phyloP scores from a whole-genome alignment of 495 filamentous ascomycete species.

The Penicillium odoratum region DNA sequence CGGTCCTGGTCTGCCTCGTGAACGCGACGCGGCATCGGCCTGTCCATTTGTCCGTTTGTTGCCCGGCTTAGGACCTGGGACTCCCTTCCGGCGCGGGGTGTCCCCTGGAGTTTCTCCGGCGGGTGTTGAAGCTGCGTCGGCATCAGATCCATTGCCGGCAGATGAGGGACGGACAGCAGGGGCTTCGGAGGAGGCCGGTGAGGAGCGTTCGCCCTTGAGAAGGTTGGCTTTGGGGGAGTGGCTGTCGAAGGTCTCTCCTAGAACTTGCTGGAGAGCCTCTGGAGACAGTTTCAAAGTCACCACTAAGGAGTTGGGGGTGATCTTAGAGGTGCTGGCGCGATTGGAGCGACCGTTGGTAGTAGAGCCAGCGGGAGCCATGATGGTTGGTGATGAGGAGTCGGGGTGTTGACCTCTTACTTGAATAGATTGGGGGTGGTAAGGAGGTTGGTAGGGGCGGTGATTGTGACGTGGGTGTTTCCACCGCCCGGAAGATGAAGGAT shows the following conservation, averaged over 20 bases:
- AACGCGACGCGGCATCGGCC: slow-evolving; percentile 60
- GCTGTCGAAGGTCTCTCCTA: slow-evolving; percentile 23
- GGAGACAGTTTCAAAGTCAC: slow-evolving; percentile 56
- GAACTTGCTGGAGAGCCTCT: slow-evolving; percentile 48
- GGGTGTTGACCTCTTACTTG: neutral
- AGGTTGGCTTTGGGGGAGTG: slow-evolving; percentile 28
- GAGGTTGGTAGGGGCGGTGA: slow-evolving; percentile 17
- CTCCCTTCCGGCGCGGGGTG: slow-evolving; percentile 53
- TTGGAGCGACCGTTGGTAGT: slow-evolving; percentile 42
- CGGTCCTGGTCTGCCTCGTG: slow-evolving; percentile 82
- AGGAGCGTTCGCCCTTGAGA: slow-evolving; percentile 48
- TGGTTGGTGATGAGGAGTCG: slow-evolving; percentile 12
- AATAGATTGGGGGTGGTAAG: slow-evolving; percentile 14
- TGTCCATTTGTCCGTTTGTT: slow-evolving; percentile 61
- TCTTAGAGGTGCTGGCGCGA: slow-evolving; percentile 37
- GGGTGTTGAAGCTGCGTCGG: slow-evolving; percentile 55
- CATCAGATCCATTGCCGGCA: slow-evolving; percentile 54
- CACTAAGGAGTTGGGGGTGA: slow-evolving; percentile 38
- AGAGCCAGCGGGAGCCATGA: slow-evolving; percentile 35
- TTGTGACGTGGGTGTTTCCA: slow-evolving; percentile 26
- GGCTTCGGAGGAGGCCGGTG: slow-evolving; percentile 51
- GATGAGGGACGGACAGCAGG: slow-evolving; percentile 52
- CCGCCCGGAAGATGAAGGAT: slow-evolving; percentile 13
- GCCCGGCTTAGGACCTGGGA: slow-evolving; percentile 56
- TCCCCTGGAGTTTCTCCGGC: slow-evolving; percentile 55